Percentiles rank a stretch among this genome's conserved stretches.
These are phyloP conservation scores for Lineolata rhizophorae DNA, from an alignment of 495 filamentous ascomycete species.

Conservation along the genomic window DNA sequence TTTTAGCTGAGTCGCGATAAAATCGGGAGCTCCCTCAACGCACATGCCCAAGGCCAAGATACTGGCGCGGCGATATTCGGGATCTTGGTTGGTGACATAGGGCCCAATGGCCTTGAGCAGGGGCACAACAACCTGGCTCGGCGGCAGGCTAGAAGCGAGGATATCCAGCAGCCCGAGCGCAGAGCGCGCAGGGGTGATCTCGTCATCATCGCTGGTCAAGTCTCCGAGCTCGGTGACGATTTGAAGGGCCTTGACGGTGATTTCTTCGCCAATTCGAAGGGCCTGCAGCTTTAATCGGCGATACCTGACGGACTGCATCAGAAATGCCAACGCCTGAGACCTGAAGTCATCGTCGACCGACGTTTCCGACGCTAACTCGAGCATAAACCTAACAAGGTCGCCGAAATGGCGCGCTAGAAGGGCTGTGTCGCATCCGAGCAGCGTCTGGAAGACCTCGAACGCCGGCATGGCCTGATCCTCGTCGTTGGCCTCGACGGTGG, in stretches of 20 bases:
- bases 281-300: constrained; percentile 88
- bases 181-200: constrained; percentile 71
- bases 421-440: constrained; percentile 73
- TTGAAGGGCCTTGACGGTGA: constrained; percentile 65
- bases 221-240: constrained; percentile 76
- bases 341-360: constrained; percentile 62
- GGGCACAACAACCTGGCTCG: constrained; percentile 85
- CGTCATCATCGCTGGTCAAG: constrained; percentile 49
- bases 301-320: constrained; percentile 80
- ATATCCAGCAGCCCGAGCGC: constrained; percentile 76
- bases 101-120: constrained; percentile 62
- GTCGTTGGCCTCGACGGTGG: constrained; percentile 50
- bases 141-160: constrained; percentile 67
- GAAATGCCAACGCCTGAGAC: constrained; percentile 75
- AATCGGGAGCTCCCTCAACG: constrained; percentile 91
- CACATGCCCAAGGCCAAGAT: constrained; percentile 83
- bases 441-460: constrained; percentile 94
- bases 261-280: constrained; percentile 57
- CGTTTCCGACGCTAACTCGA: constrained; percentile 56
- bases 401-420: constrained; percentile 69
- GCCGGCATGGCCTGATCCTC: constrained; percentile 72
- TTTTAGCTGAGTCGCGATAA: constrained; percentile 73
- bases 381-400: constrained; percentile 85
- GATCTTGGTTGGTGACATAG: constrained; percentile 49
- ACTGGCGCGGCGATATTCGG: constrained; percentile 68